These are phyloP conservation scores for Suhomyces faveliae DNA, from an alignment of 805 yeast genomes.

Conservation along the genomic window DNA sequence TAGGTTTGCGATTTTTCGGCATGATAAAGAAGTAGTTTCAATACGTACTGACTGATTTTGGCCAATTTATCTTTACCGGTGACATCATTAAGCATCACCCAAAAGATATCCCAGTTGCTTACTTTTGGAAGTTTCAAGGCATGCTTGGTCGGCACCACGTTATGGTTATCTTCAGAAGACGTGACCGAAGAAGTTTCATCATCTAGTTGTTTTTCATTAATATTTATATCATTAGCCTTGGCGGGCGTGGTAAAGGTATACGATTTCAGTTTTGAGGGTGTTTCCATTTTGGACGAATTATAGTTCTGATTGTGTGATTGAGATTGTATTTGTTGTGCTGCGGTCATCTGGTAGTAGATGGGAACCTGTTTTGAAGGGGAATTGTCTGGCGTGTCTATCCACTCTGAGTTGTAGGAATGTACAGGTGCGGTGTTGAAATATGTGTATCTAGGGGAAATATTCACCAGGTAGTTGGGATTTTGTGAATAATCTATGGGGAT, in stretches of 20 bases:
- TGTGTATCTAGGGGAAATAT: neutral
- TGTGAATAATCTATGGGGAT: neutral
- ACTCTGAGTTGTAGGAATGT: slow-evolving; percentile 8
- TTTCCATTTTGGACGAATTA: neutral
- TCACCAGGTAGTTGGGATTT: neutral
- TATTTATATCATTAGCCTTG: slow-evolving; percentile 4
- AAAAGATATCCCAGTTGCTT: slow-evolving; percentile 43
- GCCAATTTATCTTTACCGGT: slow-evolving; percentile 74
- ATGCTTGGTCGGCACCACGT: neutral
- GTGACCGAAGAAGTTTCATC: slow-evolving; percentile 5
- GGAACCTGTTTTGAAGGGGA: slow-evolving; percentile 3
- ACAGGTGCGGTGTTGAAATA: slow-evolving; percentile 4
- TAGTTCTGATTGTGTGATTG: neutral
- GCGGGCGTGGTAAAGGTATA: slow-evolving; percentile 9
- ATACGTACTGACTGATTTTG: slow-evolving; percentile 57
- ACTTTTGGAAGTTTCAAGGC: slow-evolving; percentile 9
- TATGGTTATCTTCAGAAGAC: slow-evolving; percentile 1
- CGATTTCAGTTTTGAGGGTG: slow-evolving; percentile 5
- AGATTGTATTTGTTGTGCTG: slow-evolving; percentile 2
- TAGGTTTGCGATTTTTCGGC: slow-evolving; percentile 38
- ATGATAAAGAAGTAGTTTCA: slow-evolving; percentile 52
- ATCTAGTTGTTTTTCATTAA: slow-evolving; percentile 3
- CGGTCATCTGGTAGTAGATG: neutral
- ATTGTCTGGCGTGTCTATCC: slow-evolving; percentile 7
- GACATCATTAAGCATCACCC: slow-evolving; percentile 52